Conservation (phyloP, 495 filamentous ascomycete species). For the Podospora anserina region DNA sequence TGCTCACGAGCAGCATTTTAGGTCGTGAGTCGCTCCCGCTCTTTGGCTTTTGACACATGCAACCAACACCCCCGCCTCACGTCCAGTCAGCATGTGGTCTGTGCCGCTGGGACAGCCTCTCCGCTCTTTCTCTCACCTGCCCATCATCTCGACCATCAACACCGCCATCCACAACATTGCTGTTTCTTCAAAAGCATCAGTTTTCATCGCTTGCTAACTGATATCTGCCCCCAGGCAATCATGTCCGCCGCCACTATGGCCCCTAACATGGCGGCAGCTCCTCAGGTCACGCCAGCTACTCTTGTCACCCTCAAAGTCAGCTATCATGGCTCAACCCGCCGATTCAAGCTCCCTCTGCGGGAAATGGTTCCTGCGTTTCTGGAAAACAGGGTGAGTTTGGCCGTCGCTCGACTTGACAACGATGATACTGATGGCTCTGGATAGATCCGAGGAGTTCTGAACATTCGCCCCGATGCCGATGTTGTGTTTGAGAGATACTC, state of each 20-base stretch:
- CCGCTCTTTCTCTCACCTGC: constrained; percentile 5
- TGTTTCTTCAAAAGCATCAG: constrained; percentile 4
- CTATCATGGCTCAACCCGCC: constrained; percentile 65
- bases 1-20: constrained; percentile 1
- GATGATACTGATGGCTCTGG: constrained; percentile 23
- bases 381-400: constrained; percentile 75
- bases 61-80: constrained; percentile 4
- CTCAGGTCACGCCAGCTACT: constrained; percentile 63
- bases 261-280: constrained; percentile 49
- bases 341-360: constrained; percentile 84
- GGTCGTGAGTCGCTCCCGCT: constrained; percentile 4
- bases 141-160: constrained; percentile 9
- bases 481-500: constrained; percentile 92
- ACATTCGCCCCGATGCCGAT: constrained; percentile 62
- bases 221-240: not conserved
- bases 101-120: not conserved
- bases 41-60: constrained; percentile 1
- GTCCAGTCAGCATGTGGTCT: constrained; percentile 1
- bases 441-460: constrained; percentile 73
- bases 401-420: not conserved
- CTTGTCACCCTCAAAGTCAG: constrained; percentile 82
- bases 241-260: not conserved
- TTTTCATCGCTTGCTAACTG: not conserved
- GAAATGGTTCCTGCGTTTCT: constrained; percentile 76
- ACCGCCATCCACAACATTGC: constrained; percentile 12